Evolutionary conservation across 306 rosid species (phyloP), one percentile per base, ranked within the genome.

Genomic region (Medicago arabica): DNA sequence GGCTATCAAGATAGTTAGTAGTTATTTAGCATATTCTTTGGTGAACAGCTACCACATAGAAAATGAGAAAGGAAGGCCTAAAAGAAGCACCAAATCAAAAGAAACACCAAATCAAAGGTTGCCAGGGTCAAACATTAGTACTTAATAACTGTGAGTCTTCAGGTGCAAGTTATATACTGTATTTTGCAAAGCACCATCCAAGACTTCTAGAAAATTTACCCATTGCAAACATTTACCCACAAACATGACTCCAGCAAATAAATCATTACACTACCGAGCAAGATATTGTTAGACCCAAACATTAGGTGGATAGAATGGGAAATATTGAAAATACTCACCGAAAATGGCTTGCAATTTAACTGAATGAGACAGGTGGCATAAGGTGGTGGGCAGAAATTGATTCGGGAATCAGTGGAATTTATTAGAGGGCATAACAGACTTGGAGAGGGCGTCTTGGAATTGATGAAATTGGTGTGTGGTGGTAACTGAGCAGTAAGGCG

Each of bases 171-270:
- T 18, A 57, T 18, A 47, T 16, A 59, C 17, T 59, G 39, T 59
- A 76, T 46, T 17, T 71, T 63, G 66, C 34, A 47, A 51, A 65
- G 61, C 65, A 76, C 67, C 65, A 71, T 46, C 31, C 14, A 46
- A 64, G 17, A 44, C 58, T 71, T 53, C 0, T n/a, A 64, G 47
- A 44, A 66, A 63, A 51, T 7, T 36, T 38, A 55, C 76, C 16
- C 51, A 55, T 36, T 5, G 55, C 39, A 81, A 67, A 75, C 40
- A 36, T 75, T 51, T 47, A 13, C 31, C 75, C 75, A 58, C 61
- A 58, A 71, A 7, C 11, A 11, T 17, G 17, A 57, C 14, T 81
- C 74, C 40, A 41, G 38, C 62, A 66, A 72, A 77, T 43, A 55
- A 64, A 67, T 67, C 79, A 67, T 18, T 59, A 59, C 44, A 14